Conservation (phyloP, 2,329 filamentous ascomycete genomes). For the Macroventuria anomochaeta region DNA sequence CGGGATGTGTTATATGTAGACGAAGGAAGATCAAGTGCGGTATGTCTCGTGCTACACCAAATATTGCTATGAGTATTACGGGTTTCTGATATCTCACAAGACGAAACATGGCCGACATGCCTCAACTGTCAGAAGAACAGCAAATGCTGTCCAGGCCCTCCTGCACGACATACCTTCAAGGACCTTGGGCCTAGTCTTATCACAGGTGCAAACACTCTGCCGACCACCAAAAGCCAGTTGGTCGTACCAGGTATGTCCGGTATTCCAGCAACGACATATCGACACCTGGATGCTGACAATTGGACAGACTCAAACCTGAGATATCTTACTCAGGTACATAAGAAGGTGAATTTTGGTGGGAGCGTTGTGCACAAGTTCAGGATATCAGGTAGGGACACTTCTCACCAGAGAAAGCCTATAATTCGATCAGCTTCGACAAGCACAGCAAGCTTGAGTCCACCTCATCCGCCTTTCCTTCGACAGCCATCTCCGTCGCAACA, state of each 20-base stretch:
- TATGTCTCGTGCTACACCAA: conserved; percentile 14
- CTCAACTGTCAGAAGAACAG: conserved; percentile 44
- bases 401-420: conserved; percentile 10
- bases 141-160: conserved; percentile 44
- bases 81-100: conserved; percentile 30
- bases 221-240: neutral
- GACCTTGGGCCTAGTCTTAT: conserved; percentile 33
- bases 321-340: conserved; percentile 32
- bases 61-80: neutral
- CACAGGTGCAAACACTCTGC: neutral
- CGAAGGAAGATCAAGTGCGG: conserved; percentile 43
- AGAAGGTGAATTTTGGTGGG: conserved; percentile 35
- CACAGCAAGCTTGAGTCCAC: conserved; percentile 21
- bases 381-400: conserved; percentile 24
- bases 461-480: conserved; percentile 25
- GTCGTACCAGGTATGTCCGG: conserved; percentile 3
- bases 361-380: conserved; percentile 39
- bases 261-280: neutral
- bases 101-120: conserved; percentile 46
- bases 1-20: conserved; percentile 42
- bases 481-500: conserved; percentile 37
- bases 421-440: conserved; percentile 18
- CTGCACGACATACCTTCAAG: conserved; percentile 43
- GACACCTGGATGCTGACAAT: neutral
- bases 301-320: conserved; percentile 20